Evolutionary conservation across 371 early-diverging fungal species (phyloP), one percentile per base, ranked within the genome.

Genomic region (Zopfochytrium polystomum): DNA sequence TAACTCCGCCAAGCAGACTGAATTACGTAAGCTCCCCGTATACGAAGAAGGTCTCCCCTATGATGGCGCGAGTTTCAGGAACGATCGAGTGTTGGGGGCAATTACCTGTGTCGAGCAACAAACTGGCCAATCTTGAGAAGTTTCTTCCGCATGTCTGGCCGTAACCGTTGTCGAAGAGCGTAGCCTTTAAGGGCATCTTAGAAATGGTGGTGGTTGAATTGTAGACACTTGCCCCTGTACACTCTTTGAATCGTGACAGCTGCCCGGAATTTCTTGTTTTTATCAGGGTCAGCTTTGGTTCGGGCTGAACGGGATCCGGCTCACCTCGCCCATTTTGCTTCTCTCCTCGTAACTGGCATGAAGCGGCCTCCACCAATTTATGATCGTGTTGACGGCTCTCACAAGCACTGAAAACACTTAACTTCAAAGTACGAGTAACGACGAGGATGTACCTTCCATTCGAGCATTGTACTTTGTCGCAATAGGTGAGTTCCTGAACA

Each of bases 361-460:
- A 2, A 74, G 60, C 15, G 80, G 77, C 13, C 78, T 64, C 80
- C 80, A 80, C 80, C 80, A 80, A 2, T 25, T 25, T 33, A 68
- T 67, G 54, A 80, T 80, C 20, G 15, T 63, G 55, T 67, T 68
- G 32, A 68, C 76, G 3, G 77, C 72, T 1, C 23, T 42, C 25
- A 64, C 47, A 51, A 77, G 31, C 44, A 63, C 72, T 73, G 43
- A 38, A 45, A 9, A 48, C 7, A 48, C 7, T 7, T 26, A 26
- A 23, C 7, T 23, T 2, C 60, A 45, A 23, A 2, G 20, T 43
- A 26, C 22, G 13, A 18, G 20, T 3, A 53, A 43, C 6, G 32
- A 11, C 30, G 0, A 7, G 18, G 22, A 15, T 25, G n/a, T 35
- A 73, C 72, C 73, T 62, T 80, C 80, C 52, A 78, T 67, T 32